Evolutionary conservation across 306 rosid genomes (phyloP), one percentile per base, ranked within the genome.

Genomic region (Clitoria ternatea): DNA sequence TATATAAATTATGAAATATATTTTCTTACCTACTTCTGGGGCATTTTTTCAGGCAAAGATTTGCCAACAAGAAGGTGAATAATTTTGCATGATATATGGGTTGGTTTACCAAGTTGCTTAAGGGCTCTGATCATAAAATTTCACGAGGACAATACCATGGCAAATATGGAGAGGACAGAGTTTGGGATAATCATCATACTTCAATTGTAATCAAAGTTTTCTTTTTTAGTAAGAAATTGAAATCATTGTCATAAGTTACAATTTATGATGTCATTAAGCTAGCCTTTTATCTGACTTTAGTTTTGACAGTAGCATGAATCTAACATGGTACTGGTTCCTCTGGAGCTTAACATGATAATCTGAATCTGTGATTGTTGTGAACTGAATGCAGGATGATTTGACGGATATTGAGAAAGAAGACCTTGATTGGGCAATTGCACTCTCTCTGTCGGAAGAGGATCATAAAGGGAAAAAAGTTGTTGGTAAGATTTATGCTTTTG

Each of bases 31-130:
- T 55, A 72, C 44, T 30, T 59, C 19, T 68, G 30, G 45, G 54
- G 49, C 57, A 70, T 54, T 13, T 12, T 77, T 81, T 79, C 85
- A 80, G 92, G 80, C 44, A 80, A 70, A 66, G 33, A 65, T 70
- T 70, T 69, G 82, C 63, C 73, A 75, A 65, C 36, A 61, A n/a
- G 52, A 43, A 26, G 79, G 79, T 4, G 10, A 53, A 52, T 70
- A 81, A 78, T 15, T 72, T 64, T 54, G 70, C 57, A 49, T 40
- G 30, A 53, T 32, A 53, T 32, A 92, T 92, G 98, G 88, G 88
- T 77, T 89, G 98, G 98, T 76, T 90, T 73, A 82, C 85, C 73
- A 87, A 90, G 77, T 60, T 92, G 77, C 77, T 90, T 52, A 90
- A 85, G 77, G 96, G 96, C 54, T 75, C 88, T 19, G 70, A 84